These are phyloP conservation scores for Penicillium sp. DNA, from an alignment of 2,329 filamentous ascomycete species.

Conservation along the genomic window DNA sequence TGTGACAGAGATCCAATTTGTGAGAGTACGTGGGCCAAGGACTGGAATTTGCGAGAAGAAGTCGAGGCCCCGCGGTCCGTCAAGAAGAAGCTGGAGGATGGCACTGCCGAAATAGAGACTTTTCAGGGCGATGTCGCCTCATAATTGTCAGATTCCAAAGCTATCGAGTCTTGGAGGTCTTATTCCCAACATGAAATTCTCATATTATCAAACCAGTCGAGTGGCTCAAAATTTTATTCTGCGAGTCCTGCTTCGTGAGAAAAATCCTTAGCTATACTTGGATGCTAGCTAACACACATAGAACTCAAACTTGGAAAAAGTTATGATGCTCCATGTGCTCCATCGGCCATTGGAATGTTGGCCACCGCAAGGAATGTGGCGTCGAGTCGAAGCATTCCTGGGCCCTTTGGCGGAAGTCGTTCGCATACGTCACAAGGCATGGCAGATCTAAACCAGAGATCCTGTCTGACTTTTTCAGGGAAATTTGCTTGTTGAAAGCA, in stretches of 20 bases:
- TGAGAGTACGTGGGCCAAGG: constrained; percentile 7
- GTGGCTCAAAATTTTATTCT: too few relatives aligned
- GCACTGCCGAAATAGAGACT: constrained; percentile 10
- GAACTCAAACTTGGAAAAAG: too few relatives aligned
- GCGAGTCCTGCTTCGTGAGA: too few relatives aligned
- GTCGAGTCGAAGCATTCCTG: not conserved
- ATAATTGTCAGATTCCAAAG: not conserved
- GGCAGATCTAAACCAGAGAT: not conserved
- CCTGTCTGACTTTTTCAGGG: too few relatives aligned
- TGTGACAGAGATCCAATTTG: constrained; percentile 2
- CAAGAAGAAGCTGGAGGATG: constrained; percentile 1
- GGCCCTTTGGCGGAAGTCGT: not conserved
- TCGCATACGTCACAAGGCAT: not conserved
- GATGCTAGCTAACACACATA: not conserved
- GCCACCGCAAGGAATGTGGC: not conserved
- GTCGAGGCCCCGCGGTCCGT: constrained; percentile 4
- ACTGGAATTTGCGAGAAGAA: constrained; percentile 11
- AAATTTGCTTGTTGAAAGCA: not conserved
- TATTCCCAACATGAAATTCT: too few relatives aligned
- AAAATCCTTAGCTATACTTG: too few relatives aligned
- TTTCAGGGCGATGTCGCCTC: not conserved
- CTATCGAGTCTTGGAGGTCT: too few relatives aligned
- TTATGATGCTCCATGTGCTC: not conserved
- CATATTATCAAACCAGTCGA: too few relatives aligned
- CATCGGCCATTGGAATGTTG: constrained; percentile 6